Evolutionary conservation across 495 filamentous ascomycete species (phyloP).

Genomic region (Entonaema liquescens): DNA sequence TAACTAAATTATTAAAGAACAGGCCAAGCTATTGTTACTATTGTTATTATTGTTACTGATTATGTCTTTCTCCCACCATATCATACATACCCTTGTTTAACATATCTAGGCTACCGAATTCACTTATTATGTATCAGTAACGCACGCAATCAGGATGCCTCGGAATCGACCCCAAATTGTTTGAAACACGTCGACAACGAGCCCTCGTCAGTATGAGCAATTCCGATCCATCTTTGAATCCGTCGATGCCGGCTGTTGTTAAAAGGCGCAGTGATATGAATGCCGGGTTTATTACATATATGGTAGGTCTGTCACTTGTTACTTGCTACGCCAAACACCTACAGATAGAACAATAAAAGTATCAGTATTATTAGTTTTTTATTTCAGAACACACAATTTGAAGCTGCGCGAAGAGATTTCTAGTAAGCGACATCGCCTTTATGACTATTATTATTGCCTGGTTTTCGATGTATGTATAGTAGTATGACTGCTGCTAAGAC

Average conservation of each 20-base stretch:
- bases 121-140: slow-evolving; percentile 2
- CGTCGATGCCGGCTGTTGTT: slow-evolving; percentile 30
- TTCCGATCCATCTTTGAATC: slow-evolving; percentile 20
- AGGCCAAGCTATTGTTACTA: slow-evolving; percentile 4
- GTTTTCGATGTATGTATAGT: not conserved
- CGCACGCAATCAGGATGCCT: slow-evolving; percentile 17
- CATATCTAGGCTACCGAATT: not conserved
- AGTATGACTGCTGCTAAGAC: not conserved
- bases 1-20: not conserved
- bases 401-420: not conserved
- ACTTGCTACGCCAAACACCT: slow-evolving; percentile 16
- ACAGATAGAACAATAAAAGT: slow-evolving; percentile 12
- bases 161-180: slow-evolving; percentile 31
- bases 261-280: slow-evolving; percentile 30
- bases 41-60: slow-evolving; percentile 1
- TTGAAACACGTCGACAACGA: slow-evolving; percentile 18
- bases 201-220: slow-evolving; percentile 23
- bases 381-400: not conserved
- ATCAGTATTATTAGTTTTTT: slow-evolving; percentile 6
- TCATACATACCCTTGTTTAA: slow-evolving; percentile 25
- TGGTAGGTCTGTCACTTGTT: slow-evolving; percentile 10
- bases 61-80: not conserved
- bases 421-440: not conserved
- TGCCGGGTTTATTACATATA: slow-evolving; percentile 15
- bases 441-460: not conserved